A percentile compares a stretch with the other conserved stretches of the same genome.
These are phyloP conservation scores for Fusarium sterilihyphosum DNA, from an alignment of 2,329 filamentous ascomycete genomes.

Conservation along the genomic window DNA sequence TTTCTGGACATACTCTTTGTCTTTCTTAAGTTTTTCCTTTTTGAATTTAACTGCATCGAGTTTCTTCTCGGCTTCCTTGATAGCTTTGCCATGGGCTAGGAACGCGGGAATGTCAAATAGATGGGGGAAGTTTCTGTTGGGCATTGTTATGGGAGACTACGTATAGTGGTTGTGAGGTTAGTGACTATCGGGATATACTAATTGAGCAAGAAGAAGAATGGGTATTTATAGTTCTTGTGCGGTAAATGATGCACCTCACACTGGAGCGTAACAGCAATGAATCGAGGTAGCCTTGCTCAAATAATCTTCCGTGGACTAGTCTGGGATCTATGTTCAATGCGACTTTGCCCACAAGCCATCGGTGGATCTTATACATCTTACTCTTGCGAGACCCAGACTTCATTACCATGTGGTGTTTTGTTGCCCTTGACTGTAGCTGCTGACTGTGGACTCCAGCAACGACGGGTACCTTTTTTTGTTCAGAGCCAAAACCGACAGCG, in stretches of 20 bases:
- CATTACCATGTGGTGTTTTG: background rate
- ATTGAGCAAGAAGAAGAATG: no score
- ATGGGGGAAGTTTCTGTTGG: background rate
- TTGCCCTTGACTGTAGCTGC: no score
- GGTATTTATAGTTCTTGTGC: background rate
- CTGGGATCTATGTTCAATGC: background rate
- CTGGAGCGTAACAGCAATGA: background rate
- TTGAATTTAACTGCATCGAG: background rate
- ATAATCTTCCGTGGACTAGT: no score
- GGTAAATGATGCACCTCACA: fast-evolving
- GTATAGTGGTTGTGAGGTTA: background rate
- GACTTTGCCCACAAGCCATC: fast-evolving
- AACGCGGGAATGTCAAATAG: background rate
- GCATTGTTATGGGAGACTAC: background rate
- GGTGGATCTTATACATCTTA: no score
- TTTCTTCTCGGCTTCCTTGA: background rate
- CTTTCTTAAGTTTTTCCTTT: background rate
- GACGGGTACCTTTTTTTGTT: background rate
- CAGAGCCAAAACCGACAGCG: background rate
- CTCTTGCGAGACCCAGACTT: background rate
- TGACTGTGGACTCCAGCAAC: background rate
- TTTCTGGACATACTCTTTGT: background rate
- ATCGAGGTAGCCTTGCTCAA: background rate
- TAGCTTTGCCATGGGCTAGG: background rate
- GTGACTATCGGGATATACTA: no score